Evolutionary conservation across 371 early-diverging fungal genomes (phyloP).

Genomic region (Mucor mucedo): DNA sequence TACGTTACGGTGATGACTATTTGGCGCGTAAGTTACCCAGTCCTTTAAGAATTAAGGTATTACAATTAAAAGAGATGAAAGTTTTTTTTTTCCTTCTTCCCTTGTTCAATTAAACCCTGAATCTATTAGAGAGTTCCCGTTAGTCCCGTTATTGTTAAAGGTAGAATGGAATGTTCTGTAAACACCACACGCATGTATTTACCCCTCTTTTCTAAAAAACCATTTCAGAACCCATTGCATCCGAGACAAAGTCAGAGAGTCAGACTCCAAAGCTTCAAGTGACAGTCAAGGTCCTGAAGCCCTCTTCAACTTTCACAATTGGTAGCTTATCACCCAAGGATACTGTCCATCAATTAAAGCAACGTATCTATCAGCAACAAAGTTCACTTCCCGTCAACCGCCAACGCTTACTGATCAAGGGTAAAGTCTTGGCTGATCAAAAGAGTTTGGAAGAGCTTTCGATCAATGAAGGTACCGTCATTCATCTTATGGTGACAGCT

Average conservation of each 20-base stretch:
- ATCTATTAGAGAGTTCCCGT: constrained; percentile 18
- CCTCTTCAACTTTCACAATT: constrained; percentile 48
- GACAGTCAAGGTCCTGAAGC: constrained; percentile 51
- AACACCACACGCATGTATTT: not conserved
- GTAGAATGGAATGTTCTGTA: constrained; percentile 1
- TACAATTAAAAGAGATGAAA: not conserved
- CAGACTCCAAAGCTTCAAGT: constrained; percentile 26
- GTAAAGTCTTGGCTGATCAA: constrained; percentile 64
- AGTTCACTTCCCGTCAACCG: constrained; percentile 38
- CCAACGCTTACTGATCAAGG: constrained; percentile 67
- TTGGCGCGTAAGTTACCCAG: constrained; percentile 36
- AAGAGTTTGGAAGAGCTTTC: constrained; percentile 58
- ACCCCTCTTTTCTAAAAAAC: not conserved
- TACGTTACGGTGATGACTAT: constrained; percentile 51
- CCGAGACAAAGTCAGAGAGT: not conserved
- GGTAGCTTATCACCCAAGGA: constrained; percentile 27
- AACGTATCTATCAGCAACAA: constrained; percentile 50
- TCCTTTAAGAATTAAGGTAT: constrained; percentile 47
- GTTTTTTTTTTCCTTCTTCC: not conserved
- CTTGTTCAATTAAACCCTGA: not conserved
- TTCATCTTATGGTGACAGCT: constrained; percentile 62
- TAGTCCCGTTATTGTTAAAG: constrained; percentile 9
- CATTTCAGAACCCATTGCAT: not conserved
- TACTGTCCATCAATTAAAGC: constrained; percentile 43
- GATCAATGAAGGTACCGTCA: constrained; percentile 43